A percentile compares a stretch with the other conserved stretches of the same genome.
Evolutionary conservation across 371 early-diverging fungal species (phyloP).

Genomic region (Haplosporangium sp.): DNA sequence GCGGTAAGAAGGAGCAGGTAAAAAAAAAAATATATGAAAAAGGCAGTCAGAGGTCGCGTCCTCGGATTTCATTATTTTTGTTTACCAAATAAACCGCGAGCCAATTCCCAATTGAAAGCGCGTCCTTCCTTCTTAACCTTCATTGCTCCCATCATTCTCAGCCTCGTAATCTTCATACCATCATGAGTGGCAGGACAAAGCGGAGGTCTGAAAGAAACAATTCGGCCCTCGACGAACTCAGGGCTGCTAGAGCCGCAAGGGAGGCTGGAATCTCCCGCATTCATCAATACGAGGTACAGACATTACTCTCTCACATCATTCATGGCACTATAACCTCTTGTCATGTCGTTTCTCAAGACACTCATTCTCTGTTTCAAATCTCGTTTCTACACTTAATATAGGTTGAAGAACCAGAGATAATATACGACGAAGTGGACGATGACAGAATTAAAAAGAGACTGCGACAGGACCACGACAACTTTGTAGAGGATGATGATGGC

Average conservation of each 20-base stretch:
- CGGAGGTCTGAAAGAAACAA: constrained; percentile 33
- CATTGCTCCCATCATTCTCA: background rate
- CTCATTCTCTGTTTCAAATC: background rate
- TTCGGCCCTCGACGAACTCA: constrained; percentile 26
- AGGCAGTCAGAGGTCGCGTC: constrained; percentile 10
- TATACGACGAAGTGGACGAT: constrained; percentile 70
- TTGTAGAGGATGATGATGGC: constrained; percentile 90
- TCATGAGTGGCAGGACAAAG: constrained; percentile 42
- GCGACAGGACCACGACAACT: constrained; percentile 75
- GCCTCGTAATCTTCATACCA: constrained; percentile 1
- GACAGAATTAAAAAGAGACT: constrained; percentile 61
- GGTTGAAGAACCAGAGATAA: constrained; percentile 54
- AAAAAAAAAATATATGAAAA: background rate
- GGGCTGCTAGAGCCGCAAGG: constrained; percentile 21
- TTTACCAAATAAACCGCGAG: background rate
- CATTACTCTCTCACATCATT: background rate
- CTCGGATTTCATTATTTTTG: constrained; percentile 8
- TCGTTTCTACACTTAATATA: constrained; percentile 2
- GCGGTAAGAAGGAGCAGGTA: too few relatives aligned
- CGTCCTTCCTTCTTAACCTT: background rate
- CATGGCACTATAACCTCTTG: background rate
- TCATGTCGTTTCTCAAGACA: too few relatives aligned
- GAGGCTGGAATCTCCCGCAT: constrained; percentile 39
- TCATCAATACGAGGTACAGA: constrained; percentile 39
- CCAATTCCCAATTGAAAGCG: background rate